Evolutionary conservation across 2,329 filamentous ascomycete species (phyloP).

Genomic region (Sclerotinia glacialis): DNA sequence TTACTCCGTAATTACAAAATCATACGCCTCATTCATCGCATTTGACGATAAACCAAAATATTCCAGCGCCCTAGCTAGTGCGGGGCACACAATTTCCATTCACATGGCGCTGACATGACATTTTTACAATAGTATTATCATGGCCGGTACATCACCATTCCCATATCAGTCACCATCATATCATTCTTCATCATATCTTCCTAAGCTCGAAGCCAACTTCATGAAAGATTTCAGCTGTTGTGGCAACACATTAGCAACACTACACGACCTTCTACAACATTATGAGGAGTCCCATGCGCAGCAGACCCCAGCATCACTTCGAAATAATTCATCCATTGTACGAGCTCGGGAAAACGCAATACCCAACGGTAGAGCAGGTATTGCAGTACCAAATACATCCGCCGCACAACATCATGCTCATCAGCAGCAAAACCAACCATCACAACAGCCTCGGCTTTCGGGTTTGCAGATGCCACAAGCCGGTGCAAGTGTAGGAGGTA

Average conservation of each 20-base stretch:
- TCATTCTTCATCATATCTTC: slow-evolving; percentile 93
- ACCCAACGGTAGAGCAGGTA: slow-evolving; percentile 48
- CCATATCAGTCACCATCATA: slow-evolving; percentile 87
- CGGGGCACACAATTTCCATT: slow-evolving; percentile 11
- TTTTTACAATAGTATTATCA: slow-evolving; percentile 70
- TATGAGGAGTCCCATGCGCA: slow-evolving; percentile 94
- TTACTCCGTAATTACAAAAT: background rate
- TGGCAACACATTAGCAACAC: slow-evolving; percentile 79
- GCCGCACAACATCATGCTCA: slow-evolving; percentile 51
- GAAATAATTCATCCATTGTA: slow-evolving; percentile 40
- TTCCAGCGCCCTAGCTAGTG: background rate
- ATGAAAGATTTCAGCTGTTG: slow-evolving; percentile 98
- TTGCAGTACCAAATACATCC: slow-evolving; percentile 36
- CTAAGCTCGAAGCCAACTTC: slow-evolving; percentile 94
- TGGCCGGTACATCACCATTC: slow-evolving; percentile 95
- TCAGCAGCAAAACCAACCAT: slow-evolving; percentile 36
- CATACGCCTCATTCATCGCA: background rate
- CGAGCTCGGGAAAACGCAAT: slow-evolving; percentile 45
- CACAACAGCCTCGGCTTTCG: slow-evolving; percentile 30
- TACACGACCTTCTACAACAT: slow-evolving; percentile 93
- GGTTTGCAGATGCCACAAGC: slow-evolving; percentile 36
- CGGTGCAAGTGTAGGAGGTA: slow-evolving; percentile 36
- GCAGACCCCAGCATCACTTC: slow-evolving; percentile 52
- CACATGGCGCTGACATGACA: slow-evolving; percentile 26
- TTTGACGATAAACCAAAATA: background rate